Percentiles rank a stretch among this genome's conserved stretches.
Conservation (phyloP, 164 flowering plant species). For the Stephania japonica region DNA sequence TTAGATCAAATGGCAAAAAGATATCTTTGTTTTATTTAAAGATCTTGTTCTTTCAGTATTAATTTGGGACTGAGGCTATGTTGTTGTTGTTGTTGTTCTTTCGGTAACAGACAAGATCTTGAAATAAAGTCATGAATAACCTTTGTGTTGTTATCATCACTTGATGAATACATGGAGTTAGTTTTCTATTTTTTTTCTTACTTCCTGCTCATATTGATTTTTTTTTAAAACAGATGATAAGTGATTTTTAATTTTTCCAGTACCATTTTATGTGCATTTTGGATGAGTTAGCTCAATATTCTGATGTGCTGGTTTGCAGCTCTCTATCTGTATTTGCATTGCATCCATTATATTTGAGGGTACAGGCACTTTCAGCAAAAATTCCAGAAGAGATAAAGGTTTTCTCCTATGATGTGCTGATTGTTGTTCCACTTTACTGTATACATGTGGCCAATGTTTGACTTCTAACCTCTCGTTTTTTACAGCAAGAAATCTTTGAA, state of each 20-base stretch:
- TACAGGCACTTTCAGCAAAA: slow-evolving; percentile 72
- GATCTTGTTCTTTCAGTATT: neutral
- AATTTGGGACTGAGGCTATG: too few relatives aligned
- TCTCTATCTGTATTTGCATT: slow-evolving; percentile 94
- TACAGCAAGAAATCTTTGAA: slow-evolving; percentile 74
- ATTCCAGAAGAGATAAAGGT: slow-evolving; percentile 79
- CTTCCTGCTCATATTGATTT: neutral
- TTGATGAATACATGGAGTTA: neutral
- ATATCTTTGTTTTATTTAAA: neutral
- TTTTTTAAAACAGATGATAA: neutral
- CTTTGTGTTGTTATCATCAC: neutral
- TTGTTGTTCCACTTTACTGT: slow-evolving; percentile 1
- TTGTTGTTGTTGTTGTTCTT: too few relatives aligned
- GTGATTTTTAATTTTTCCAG: neutral
- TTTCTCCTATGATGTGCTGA: neutral
- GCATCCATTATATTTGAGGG: slow-evolving; percentile 89
- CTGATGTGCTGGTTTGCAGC: slow-evolving; percentile 39
- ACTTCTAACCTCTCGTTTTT: slow-evolving; percentile 8
- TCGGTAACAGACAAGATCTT: neutral
- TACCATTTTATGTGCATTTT: neutral
- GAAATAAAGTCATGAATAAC: neutral
- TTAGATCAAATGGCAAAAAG: neutral
- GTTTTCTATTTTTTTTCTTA: neutral
- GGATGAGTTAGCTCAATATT: neutral
- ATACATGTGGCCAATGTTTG: slow-evolving; percentile 3